Base-by-base conservation (phyloP, 1,284 basidiomycete species). In the Leccinum pseudoinsigne region DNA sequence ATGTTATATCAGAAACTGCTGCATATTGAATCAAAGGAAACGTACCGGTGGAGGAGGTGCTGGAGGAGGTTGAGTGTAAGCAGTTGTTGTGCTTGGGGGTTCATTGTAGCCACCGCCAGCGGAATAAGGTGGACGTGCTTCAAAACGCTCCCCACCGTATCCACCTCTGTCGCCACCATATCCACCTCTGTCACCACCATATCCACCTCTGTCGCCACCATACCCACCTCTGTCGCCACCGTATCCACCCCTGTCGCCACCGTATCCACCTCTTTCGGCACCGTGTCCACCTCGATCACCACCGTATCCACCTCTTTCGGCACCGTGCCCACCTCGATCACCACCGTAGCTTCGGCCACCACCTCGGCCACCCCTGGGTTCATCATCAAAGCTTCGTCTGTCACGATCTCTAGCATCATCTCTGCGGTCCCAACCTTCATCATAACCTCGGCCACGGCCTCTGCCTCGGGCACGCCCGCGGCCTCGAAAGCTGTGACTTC, bases 391-490 rank as follows among this genome's bases (percentile, higher is more conserved):
- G 14, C 80, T 69, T 40, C 79, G 76, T 55, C 82, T 79, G 23
- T 82, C 81, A 21, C 83, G 82, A 61, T 84, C 82, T 58, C 81
- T 79, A 68, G 75, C 76, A 40, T 81, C 79, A 34, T 78, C 78
- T 59, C 79, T 74, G 26, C 82, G 76, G 23, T 81, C 79, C 68
- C 82, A 82, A 45, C 84, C 80, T 58, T 77, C 80, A 40, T 72
- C 72, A 16, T 69, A 66, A 11, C 75, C 76, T 51, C 77, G 65
- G 21, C 71, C 76, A 5, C 74, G 69, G 54, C 80, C 80, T 55
- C 77, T 75, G 21, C 81, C 78, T 57, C 81, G 72, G 38, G 77
- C 71, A n/a, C 79, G 73, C 34, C 81, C 76, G 51, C 79, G 75
- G 36, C 80, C 77, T 40, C 82, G 77, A 61, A 79, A 75, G 63